Base-by-base conservation (phyloP, 805 yeast genomes). In the Zygotorulaspora florentina region DNA sequence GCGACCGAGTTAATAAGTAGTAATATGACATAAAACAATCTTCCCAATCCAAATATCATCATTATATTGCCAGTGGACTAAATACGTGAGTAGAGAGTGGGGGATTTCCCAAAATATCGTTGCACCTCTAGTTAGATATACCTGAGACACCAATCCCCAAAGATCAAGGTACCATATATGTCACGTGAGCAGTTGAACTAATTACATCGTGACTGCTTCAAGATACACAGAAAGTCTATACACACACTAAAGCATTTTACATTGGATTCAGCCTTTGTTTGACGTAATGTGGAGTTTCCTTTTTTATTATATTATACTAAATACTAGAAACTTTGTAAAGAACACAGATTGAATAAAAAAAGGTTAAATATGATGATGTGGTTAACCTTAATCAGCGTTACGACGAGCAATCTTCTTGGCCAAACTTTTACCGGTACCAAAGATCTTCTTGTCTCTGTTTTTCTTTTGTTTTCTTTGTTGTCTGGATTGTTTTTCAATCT, bases 381-480 rank as follows among this genome's bases (percentile, higher is more conserved):
- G 20, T 42, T 44, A 42, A 42, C 45, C 56, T 54, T 85, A 85
- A 71, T 86, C 95, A 73, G 88, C 84, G 75, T 82, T 81, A 84
- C 95, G 86, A 76, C 79, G 85, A 72, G 91, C 91, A 71, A 83
- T 80, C 75, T 78, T 83, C 82, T 89, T 90, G 76, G 96, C 95
- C 76, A 83, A 85, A 75, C 87, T 82, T 74, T 81, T 85, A 71
- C 90, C 95, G 69, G 99, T 93, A 85, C 99, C 99, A 71, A 91
- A 89, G 85, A 87, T 75, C 87, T 93, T 93, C 89, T 85, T 84
- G 71, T 86, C 96, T 83, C 97, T 89, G 96, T 93, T 93, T 90
- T 93, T 91, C 89, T 86, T 88, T 83, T 91, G 98, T 79, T 93
- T 93, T 84, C 99, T 88, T 83, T 93, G 99, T 81, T 90, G 96